A percentile compares a stretch with the other conserved stretches of the same genome.
Conservation (phyloP, 495 filamentous ascomycete species). For the Daldinia bambusicola region DNA sequence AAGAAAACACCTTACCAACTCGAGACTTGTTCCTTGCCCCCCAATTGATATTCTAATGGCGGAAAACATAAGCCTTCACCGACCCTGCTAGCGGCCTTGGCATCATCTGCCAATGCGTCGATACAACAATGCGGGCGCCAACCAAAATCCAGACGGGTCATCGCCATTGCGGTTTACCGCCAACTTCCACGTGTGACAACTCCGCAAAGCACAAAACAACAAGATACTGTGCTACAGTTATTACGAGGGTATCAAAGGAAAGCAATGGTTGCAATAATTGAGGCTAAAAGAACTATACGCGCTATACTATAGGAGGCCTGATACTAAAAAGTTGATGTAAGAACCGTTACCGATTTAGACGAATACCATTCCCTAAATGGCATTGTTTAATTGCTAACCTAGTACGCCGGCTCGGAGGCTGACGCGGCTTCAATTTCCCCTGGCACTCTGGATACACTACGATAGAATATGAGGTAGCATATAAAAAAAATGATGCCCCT, state of each 20-base stretch:
- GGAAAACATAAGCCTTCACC: constrained; percentile 22
- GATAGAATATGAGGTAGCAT: not conserved
- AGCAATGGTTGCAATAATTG: not conserved
- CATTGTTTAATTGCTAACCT: constrained; percentile 28
- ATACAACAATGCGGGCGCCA: constrained; percentile 21
- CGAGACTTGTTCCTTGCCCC: not conserved
- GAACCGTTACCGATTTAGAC: not conserved
- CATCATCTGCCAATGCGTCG: constrained; percentile 12
- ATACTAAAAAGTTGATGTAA: constrained; percentile 3
- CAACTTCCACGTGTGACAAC: not conserved
- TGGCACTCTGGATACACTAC: not conserved
- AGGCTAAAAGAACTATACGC: not conserved
- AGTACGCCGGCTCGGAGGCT: constrained; percentile 9
- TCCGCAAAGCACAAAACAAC: not conserved
- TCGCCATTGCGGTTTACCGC: not conserved
- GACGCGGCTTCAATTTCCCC: constrained; percentile 37
- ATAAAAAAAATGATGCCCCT: constrained; percentile 8
- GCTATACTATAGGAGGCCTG: constrained; percentile 17
- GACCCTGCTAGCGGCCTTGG: constrained; percentile 26
- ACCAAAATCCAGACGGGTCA: constrained; percentile 13
- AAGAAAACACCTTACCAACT: not conserved
- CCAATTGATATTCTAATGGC: too few relatives aligned
- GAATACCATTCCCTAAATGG: constrained; percentile 23
- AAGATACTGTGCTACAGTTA: not conserved
- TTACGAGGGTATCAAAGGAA: not conserved